These are phyloP conservation scores for Melaleuca alternifolia DNA, from an alignment of 345 rosid species.

Conservation along the genomic window DNA sequence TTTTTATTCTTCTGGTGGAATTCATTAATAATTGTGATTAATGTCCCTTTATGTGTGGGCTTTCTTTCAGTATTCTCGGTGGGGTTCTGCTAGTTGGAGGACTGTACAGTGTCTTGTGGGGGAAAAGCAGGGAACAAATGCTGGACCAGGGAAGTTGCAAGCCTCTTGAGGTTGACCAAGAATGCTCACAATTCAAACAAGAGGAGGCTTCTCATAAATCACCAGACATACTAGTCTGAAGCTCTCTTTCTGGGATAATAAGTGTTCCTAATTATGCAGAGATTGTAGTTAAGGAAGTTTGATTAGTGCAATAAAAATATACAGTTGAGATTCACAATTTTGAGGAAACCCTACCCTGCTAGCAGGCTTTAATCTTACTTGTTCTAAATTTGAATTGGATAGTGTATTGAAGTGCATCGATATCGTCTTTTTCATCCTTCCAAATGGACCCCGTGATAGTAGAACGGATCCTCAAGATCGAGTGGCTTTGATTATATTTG, in stretches of 20 bases:
- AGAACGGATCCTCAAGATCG: too few species aligned
- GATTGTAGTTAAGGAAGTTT: background rate
- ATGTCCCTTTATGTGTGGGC: background rate
- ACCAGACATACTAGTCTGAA: background rate
- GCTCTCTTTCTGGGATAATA: background rate
- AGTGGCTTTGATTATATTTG: too few species aligned
- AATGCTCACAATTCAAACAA: background rate
- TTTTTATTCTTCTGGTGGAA: background rate
- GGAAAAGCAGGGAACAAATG: constrained; percentile 51
- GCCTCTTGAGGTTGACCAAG: background rate
- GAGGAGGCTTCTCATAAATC: background rate
- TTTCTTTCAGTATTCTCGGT: constrained; percentile 49
- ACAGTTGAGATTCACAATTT: background rate
- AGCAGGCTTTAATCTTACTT: background rate
- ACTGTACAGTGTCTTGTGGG: constrained; percentile 82
- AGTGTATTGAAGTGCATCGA: background rate
- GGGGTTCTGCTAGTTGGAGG: constrained; percentile 63
- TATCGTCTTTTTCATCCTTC: background rate
- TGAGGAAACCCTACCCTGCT: background rate
- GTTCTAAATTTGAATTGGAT: background rate
- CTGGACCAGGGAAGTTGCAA: background rate
- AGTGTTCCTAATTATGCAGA: background rate
- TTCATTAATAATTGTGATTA: background rate
- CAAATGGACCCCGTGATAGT: background rate
- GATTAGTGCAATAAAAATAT: background rate